Conservation (phyloP, 352 stramenopile genomes). For the Phytophthora pisi region DNA sequence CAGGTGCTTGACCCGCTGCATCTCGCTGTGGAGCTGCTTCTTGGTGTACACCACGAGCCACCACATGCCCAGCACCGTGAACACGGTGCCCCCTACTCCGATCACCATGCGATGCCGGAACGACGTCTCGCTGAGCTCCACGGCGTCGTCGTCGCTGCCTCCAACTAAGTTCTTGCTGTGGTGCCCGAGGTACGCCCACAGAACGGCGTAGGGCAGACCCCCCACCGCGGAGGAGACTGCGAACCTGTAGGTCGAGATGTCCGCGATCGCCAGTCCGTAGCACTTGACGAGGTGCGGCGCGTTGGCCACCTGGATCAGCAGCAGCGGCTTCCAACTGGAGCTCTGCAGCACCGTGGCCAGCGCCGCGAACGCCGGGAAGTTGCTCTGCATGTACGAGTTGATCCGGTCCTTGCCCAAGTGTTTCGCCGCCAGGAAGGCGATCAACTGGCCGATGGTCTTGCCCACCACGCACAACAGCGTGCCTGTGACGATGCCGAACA, state of each 20-base stretch:
- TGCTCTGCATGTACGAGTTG: constrained; percentile 55
- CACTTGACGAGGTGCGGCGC: constrained; percentile 76
- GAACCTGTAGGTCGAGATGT: constrained; percentile 63
- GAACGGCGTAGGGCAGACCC: constrained; percentile 54
- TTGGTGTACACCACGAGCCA: constrained; percentile 62
- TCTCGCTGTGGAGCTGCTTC: constrained; percentile 45
- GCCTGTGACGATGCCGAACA: constrained; percentile 62
- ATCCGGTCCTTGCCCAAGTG: constrained; percentile 57
- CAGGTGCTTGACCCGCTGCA: constrained; percentile 40
- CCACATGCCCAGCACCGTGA: constrained; percentile 50
- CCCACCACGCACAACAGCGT: constrained; percentile 58
- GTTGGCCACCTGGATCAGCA: constrained; percentile 77
- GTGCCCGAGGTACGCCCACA: constrained; percentile 72
- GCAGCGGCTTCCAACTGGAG: constrained; percentile 71
- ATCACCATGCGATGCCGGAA: constrained; percentile 38
- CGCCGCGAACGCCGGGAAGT: constrained; percentile 60
- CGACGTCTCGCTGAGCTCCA: constrained; percentile 22
- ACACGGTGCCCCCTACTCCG: constrained; percentile 35
- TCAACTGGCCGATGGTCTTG: constrained; percentile 66
- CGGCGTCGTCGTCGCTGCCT: constrained; percentile 12
- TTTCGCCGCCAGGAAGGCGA: constrained; percentile 70
- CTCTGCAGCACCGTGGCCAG: constrained; percentile 60
- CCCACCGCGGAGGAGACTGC: constrained; percentile 60
- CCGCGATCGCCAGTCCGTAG: constrained; percentile 74
- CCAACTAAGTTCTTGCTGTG: constrained; percentile 56